Evolutionary conservation across 2,329 filamentous ascomycete species (phyloP), one percentile per base, ranked within the genome.

Genomic region (Colletotrichum filicis): DNA sequence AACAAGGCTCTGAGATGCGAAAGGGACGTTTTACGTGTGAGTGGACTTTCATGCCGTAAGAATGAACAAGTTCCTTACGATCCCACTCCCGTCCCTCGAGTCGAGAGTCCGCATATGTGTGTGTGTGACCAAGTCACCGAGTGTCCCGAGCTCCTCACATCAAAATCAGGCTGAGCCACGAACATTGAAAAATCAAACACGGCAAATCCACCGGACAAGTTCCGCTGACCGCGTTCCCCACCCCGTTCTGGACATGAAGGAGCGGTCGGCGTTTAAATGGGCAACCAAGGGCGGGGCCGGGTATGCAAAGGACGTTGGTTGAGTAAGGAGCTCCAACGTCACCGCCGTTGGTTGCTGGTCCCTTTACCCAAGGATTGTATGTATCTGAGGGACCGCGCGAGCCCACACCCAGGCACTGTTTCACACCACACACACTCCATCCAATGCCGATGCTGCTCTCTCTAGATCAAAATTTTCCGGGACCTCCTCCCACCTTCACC

Each of bases 231-330:
- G 53, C 32, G 24, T 19, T 46, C 63, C 5, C 63, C 63, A 46
- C 63, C 63, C 63, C 63, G 63, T 58, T 32, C 42, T 52, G 11
- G 32, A 35, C 32, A 35, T 35, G 42, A 49, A 49, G 57, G 63
- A 42, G 52, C 32, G 24, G 63, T 28, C 61, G 61, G 46, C 42
- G 19, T 49, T 22, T 22, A 19, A 19, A n/a, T 49, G 42, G 19
- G 7, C 11, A 49, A 8, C 35, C 49, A 11, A 7, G 19, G 32
- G 5, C 49, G 46, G 62, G 52, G 32, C 59, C 59, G 59, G 22
- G 12, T 59, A 14, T 37, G 19, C 57, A 37, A 59, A 22, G 58
- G 19, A 22, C 42, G 42, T 42, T 42, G 14, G 42, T 49, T 9
- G 16, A 19, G 8, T 9, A 35, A 35, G 8, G 37, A 42, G 37